Conservation (phyloP, 805 yeast genomes). For the Allodekkera sacchari region DNA sequence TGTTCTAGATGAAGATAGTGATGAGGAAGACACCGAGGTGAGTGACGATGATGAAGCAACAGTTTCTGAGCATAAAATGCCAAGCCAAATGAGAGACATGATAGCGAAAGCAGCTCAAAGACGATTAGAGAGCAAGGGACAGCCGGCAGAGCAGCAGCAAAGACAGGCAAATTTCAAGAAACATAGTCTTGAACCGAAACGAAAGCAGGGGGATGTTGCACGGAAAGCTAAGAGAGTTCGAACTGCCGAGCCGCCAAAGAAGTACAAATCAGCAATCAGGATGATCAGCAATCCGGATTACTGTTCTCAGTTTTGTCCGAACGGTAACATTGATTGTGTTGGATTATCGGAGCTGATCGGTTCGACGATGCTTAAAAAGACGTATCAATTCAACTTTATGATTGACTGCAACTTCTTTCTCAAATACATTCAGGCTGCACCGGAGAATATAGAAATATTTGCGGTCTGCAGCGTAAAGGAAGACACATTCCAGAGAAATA, state of each 20-base stretch:
- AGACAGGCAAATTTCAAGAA: too few species aligned
- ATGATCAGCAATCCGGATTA: constrained; percentile 17
- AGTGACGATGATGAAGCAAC: background rate
- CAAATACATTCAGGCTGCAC: constrained; percentile 14
- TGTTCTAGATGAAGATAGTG: too few species aligned
- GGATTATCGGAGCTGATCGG: constrained; percentile 20
- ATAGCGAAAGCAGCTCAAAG: constrained; percentile 18
- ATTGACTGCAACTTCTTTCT: constrained; percentile 22
- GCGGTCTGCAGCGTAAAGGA: constrained; percentile 24
- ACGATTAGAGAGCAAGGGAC: constrained; percentile 8
- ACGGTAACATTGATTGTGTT: constrained; percentile 21
- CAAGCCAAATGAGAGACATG: constrained; percentile 11
- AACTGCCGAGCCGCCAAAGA: too few species aligned
- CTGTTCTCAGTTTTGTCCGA: constrained; percentile 11
- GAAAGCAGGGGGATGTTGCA: too few species aligned
- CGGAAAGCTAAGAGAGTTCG: too few species aligned
- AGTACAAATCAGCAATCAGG: constrained; percentile 21
- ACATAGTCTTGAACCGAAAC: too few species aligned
- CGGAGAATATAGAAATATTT: constrained; percentile 12
- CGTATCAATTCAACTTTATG: constrained; percentile 27
- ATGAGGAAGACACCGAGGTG: constrained; percentile 1
- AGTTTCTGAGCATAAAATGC: background rate
- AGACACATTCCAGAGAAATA: constrained; percentile 21
- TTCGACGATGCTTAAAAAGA: constrained; percentile 12
- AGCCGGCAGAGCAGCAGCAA: too few species aligned